Evolutionary conservation across 257 asterid species (phyloP), one percentile per base, ranked within the genome.

Genomic region (Lycium ferocissimum): DNA sequence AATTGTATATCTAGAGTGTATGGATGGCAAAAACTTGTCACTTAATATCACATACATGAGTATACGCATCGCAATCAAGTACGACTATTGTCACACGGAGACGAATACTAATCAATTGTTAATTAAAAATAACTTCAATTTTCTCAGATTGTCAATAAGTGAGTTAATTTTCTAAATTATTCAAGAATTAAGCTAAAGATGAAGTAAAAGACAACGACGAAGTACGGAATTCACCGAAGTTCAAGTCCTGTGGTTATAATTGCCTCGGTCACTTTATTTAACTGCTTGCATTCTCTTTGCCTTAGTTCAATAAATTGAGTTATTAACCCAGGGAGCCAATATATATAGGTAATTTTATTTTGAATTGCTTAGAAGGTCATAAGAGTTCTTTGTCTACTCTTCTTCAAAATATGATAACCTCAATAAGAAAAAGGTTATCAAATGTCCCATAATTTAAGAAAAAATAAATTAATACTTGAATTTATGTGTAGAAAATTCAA

Each of bases 1-100:
- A 66, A 35, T n/a, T 13, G 47, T 66, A 66, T 66, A 66, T 66
- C 15, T 35, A 35, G 11, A 66, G 59, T 47, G 13, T 47, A 72
- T 45, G 80, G 38, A 45, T n/a, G 58, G 80, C 8, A 49, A 72
- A 45, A 43, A 2, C 57, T 73, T 73, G n/a, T 49, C 6, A 59
- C 80, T 47, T 73, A 45, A 73, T 20, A 47, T 47, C 80, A 73
- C 80, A 73, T 73, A 20, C n/a, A 73, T 73, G 81, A 47, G 18
- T 47, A 47, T 11, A 47, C 12, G 10, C 49, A 66, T 66, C 66
- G 7, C 33, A 59, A 59, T 59, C 66, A 59, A 59, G 75, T 6
- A 35, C 33, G 20, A 66, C n/a, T 13, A 66, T 66, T 7, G 10
- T 33, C 73, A 66, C 47, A 0, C n/a, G 10, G 73, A 33, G 71